phyloP scores from a whole-genome alignment of 352 stramenopile species.

The Pythium plurisporium region DNA sequence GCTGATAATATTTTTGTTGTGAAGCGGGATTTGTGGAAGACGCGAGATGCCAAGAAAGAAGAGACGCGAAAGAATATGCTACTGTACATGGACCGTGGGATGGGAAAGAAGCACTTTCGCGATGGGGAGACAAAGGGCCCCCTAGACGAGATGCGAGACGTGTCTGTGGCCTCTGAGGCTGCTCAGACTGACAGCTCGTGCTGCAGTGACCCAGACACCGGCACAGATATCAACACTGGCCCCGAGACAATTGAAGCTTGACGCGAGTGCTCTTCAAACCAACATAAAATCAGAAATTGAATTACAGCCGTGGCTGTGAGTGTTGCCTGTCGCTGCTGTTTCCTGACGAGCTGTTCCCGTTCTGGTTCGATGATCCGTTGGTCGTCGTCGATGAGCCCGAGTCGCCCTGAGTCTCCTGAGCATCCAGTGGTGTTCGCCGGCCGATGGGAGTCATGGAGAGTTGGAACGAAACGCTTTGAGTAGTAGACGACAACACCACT shows the following conservation, averaged over 20 bases:
- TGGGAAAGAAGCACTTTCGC: conserved; percentile 56
- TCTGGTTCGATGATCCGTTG: neutral
- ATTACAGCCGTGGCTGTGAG: conserved; percentile 5
- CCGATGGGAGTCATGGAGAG: neutral
- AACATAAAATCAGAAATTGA: too few relatives aligned
- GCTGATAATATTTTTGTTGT: too few relatives aligned
- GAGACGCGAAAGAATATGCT: conserved; percentile 65
- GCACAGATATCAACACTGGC: neutral
- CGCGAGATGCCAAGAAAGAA: conserved; percentile 64
- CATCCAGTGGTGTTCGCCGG: neutral
- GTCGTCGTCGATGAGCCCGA: neutral
- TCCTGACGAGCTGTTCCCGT: neutral
- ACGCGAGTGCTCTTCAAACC: too few relatives aligned
- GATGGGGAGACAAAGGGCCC: neutral
- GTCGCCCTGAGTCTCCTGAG: neutral
- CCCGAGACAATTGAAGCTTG: neutral
- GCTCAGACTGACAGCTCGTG: neutral
- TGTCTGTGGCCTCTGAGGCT: neutral
- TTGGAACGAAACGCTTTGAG: neutral
- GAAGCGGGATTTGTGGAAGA: conserved; percentile 60
- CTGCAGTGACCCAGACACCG: neutral
- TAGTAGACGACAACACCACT: neutral
- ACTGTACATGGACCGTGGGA: conserved; percentile 62
- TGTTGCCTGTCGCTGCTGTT: conserved; percentile 2
- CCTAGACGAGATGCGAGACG: neutral